Evolutionary conservation across 257 asterid genomes (phyloP).

Genomic region (Datura wrightii): DNA sequence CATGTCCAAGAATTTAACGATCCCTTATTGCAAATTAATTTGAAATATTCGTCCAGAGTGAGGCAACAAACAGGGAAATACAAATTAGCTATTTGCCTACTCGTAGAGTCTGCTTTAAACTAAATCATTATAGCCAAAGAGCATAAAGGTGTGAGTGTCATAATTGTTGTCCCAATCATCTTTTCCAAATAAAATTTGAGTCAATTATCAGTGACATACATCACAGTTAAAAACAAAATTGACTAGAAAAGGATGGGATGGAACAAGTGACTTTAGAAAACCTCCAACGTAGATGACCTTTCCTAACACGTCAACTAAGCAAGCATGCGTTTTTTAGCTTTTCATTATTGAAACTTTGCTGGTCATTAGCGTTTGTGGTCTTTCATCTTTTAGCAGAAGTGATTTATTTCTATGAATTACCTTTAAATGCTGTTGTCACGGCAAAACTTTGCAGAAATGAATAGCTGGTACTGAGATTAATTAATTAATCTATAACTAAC

Average conservation of each 20-base stretch:
- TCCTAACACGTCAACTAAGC: conserved; percentile 1
- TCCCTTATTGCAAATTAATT: no score
- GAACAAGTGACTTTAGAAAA: not conserved
- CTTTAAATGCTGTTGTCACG: not conserved
- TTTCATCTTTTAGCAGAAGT: not conserved
- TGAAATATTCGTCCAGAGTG: no score
- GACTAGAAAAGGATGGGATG: not conserved
- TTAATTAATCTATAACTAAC: not conserved
- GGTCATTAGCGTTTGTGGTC: not conserved
- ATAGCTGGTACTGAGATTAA: not conserved
- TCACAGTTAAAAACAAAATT: not conserved
- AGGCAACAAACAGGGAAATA: no score
- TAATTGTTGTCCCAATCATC: not conserved
- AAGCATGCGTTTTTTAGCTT: not conserved
- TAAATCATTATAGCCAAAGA: not conserved
- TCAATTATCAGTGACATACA: not conserved
- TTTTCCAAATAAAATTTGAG: not conserved
- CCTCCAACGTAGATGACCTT: not conserved
- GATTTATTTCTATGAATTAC: not conserved
- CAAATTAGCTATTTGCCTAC: no score
- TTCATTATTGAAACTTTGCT: not conserved
- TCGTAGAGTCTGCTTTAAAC: no score
- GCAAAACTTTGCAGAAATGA: not conserved
- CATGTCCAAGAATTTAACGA: no score
- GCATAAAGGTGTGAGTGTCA: not conserved